Conservation (phyloP, 2,329 filamentous ascomycete genomes). For the Talaromyces verruculosus region DNA sequence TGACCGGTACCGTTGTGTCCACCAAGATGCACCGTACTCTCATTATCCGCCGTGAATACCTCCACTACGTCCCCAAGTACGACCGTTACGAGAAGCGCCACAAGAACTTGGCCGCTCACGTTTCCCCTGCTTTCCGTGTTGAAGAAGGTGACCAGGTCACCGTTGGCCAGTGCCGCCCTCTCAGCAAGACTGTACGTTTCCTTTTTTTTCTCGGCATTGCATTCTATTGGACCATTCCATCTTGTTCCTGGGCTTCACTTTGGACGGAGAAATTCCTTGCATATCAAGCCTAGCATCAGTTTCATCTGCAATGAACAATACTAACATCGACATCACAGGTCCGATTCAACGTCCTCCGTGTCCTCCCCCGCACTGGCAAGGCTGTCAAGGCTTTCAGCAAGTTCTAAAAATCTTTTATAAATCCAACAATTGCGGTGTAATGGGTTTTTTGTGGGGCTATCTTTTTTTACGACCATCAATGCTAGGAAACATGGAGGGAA, state of each 20-base stretch:
- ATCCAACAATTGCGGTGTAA: slow-evolving; percentile 19
- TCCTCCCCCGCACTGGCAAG: slow-evolving; percentile 96
- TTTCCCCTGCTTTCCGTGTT: slow-evolving; percentile 99
- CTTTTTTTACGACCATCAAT: slow-evolving; percentile 20
- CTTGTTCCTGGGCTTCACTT: not conserved
- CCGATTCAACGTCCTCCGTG: slow-evolving; percentile 99
- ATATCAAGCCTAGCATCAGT: not conserved
- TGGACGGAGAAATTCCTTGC: not conserved
- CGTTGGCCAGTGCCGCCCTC: slow-evolving; percentile 97
- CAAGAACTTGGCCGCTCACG: slow-evolving; percentile 99
- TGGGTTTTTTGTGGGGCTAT: slow-evolving; percentile 16
- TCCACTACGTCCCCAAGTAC: slow-evolving; percentile 99
- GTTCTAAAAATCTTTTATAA: slow-evolving; percentile 67
- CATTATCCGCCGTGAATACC: slow-evolving; percentile 99
- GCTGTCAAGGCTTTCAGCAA: slow-evolving; percentile 96
- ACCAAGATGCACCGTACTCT: slow-evolving; percentile 99
- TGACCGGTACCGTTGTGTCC: slow-evolving; percentile 97
- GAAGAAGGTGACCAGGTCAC: slow-evolving; percentile 99
- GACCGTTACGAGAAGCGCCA: slow-evolving; percentile 99
- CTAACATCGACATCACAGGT: slow-evolving; percentile 57
- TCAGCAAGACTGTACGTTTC: slow-evolving; percentile 92
- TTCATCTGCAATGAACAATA: not conserved
- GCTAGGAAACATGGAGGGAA: slow-evolving; percentile 17
- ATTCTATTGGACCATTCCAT: too few species aligned
- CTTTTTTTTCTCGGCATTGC: too few species aligned